phyloP scores from a whole-genome alignment of 768 basidiomycete species.

The Cantharellus cinnabarinus region DNA sequence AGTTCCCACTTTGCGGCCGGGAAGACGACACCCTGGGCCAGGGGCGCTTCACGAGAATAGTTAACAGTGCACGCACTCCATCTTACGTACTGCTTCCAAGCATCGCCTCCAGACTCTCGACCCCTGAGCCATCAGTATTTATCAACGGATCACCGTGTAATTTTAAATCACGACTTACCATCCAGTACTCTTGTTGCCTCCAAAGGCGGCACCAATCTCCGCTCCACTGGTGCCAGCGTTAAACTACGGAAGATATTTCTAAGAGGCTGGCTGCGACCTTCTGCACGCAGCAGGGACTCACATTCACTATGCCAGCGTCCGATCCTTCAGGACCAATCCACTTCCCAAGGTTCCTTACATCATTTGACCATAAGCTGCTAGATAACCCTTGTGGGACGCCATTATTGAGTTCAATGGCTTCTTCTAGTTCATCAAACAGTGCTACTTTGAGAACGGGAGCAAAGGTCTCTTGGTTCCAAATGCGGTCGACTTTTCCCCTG shows the following conservation, averaged over 20 bases:
- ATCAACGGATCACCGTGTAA: not conserved
- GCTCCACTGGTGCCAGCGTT: constrained; percentile 51
- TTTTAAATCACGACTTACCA: constrained; percentile 17
- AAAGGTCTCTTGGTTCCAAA: constrained; percentile 71
- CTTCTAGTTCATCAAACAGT: constrained; percentile 66
- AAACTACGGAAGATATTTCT: constrained; percentile 22
- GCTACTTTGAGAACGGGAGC: constrained; percentile 78
- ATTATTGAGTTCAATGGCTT: constrained; percentile 84
- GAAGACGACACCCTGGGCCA: constrained; percentile 89
- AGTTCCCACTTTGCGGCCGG: not conserved
- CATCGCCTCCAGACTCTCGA: constrained; percentile 89
- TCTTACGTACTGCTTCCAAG: constrained; percentile 96
- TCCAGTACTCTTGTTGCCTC: constrained; percentile 87
- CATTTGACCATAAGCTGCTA: constrained; percentile 78
- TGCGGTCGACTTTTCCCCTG: constrained; percentile 6
- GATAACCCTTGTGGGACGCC: constrained; percentile 80
- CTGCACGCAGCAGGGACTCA: constrained; percentile 18
- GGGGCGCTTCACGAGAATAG: constrained; percentile 69
- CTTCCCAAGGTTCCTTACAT: constrained; percentile 63
- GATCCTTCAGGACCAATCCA: constrained; percentile 84
- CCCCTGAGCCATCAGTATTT: constrained; percentile 25
- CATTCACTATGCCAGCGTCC: constrained; percentile 85
- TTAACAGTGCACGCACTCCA: constrained; percentile 79
- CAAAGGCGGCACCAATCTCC: constrained; percentile 74
- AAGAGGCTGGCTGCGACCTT: not conserved